phyloP scores from a whole-genome alignment of 2,329 filamentous ascomycete species.

The Curvularia hawaiiensis region DNA sequence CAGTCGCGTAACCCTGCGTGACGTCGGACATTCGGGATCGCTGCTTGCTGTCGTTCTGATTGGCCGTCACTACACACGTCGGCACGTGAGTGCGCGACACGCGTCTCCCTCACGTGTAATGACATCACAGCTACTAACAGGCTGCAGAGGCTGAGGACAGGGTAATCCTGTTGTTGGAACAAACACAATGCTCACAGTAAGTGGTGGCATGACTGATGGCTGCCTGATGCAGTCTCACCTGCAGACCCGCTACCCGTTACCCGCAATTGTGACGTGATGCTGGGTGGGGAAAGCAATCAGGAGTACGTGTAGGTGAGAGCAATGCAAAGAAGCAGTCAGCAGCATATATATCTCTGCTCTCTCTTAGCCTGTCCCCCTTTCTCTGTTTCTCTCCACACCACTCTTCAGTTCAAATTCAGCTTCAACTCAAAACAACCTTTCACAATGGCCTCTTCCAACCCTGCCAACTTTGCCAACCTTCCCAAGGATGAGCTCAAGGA shows the following conservation, averaged over 20 bases:
- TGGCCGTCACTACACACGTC: slow-evolving; percentile 12
- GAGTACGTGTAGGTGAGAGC: slow-evolving; percentile 14
- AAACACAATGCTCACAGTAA: neutral
- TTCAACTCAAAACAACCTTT: slow-evolving; percentile 13
- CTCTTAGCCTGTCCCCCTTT: neutral
- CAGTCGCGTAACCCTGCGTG: slow-evolving; percentile 19
- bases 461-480: slow-evolving; percentile 59
- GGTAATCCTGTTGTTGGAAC: neutral
- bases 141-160: neutral
- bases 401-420: slow-evolving; percentile 3
- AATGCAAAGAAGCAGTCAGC: slow-evolving; percentile 16
- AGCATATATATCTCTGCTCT: neutral
- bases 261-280: slow-evolving; percentile 26
- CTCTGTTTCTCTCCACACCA: neutral
- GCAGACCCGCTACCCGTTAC: neutral
- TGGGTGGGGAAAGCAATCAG: slow-evolving; percentile 18
- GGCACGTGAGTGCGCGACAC: slow-evolving; percentile 21
- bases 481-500: slow-evolving; percentile 56
- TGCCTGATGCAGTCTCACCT: neutral
- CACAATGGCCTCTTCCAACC: slow-evolving; percentile 51
- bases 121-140: slow-evolving; percentile 22
- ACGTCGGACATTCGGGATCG: slow-evolving; percentile 15
- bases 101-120: slow-evolving; percentile 19
- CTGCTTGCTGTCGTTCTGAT: slow-evolving; percentile 15
- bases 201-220: slow-evolving; percentile 9